Conservation (phyloP, 2,329 filamentous ascomycete genomes). For the Blastomyces gilchristii region DNA sequence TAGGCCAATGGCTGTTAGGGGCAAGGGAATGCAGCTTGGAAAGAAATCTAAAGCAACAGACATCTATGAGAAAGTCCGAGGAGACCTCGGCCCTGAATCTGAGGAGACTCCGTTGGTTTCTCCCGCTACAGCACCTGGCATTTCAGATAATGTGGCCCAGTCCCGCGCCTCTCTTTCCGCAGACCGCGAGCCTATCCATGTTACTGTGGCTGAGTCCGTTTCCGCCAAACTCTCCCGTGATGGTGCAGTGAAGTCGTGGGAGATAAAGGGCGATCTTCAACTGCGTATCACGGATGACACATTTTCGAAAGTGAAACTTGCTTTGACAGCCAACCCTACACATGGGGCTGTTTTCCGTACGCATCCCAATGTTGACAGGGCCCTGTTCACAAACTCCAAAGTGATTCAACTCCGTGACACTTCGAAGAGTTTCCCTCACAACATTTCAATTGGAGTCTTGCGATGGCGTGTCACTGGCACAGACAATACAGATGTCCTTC, state of each 20-base stretch:
- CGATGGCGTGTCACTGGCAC: slow-evolving; percentile 76
- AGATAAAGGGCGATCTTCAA: slow-evolving; percentile 85
- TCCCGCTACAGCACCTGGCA: slow-evolving; percentile 43
- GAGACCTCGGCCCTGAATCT: slow-evolving; percentile 76
- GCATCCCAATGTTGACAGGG: slow-evolving; percentile 91
- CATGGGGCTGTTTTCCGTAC: slow-evolving; percentile 87
- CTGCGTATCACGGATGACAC: slow-evolving; percentile 80
- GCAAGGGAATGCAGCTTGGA: slow-evolving; percentile 97
- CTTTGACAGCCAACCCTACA: slow-evolving; percentile 62
- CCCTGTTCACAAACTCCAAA: slow-evolving; percentile 71
- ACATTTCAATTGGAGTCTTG: slow-evolving; percentile 85
- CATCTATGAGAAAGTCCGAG: slow-evolving; percentile 91
- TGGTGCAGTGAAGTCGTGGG: slow-evolving; percentile 72
- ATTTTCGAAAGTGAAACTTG: slow-evolving; percentile 84
- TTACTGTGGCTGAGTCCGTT: slow-evolving; percentile 83
- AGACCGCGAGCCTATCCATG: slow-evolving; percentile 76
- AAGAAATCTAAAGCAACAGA: slow-evolving; percentile 98
- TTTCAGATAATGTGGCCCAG: slow-evolving; percentile 40
- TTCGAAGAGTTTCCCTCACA: slow-evolving; percentile 81
- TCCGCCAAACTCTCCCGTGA: slow-evolving; percentile 81
- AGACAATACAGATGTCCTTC: slow-evolving; percentile 70
- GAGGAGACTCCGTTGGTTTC: slow-evolving; percentile 67
- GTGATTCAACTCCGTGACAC: slow-evolving; percentile 83
- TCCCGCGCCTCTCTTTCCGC: slow-evolving; percentile 54
- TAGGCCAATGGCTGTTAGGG: slow-evolving; percentile 56